phyloP scores from a whole-genome alignment of 2,329 filamentous ascomycete species.

The Colletotrichum musae region DNA sequence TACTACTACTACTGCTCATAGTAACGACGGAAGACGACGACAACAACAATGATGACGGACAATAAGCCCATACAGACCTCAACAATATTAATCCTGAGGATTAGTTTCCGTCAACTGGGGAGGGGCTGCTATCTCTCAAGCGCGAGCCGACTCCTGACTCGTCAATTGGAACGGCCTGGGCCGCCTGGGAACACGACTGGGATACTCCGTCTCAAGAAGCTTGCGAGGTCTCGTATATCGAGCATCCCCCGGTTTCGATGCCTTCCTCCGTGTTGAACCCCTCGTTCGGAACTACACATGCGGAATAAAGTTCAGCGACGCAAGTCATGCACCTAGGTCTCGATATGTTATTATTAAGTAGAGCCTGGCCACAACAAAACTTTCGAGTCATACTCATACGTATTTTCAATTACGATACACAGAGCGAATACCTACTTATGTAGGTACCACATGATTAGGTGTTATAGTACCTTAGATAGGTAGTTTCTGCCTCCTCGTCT shows the following conservation, averaged over 20 bases:
- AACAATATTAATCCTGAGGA: not conserved
- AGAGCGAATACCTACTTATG: too few species aligned
- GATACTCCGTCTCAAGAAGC: not conserved
- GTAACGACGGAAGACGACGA: too few species aligned
- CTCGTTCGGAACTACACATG: not conserved
- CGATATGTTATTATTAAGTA: not conserved
- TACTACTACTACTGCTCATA: too few species aligned
- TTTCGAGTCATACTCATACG: too few species aligned
- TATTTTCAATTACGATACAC: too few species aligned
- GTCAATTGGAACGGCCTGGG: not conserved
- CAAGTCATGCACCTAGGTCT: constrained; percentile 18
- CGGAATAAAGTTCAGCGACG: constrained; percentile 8
- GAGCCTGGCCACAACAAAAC: too few species aligned
- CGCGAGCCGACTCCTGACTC: constrained; percentile 2
- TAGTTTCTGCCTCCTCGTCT: constrained; percentile 1
- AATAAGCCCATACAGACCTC: too few species aligned
- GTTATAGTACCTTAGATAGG: not conserved
- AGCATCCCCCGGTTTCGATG: not conserved
- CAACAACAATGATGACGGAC: too few species aligned
- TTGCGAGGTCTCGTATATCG: not conserved
- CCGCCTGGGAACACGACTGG: not conserved
- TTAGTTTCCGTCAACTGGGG: not conserved
- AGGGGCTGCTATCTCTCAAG: not conserved
- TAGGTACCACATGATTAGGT: too few species aligned
- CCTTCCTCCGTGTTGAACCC: not conserved